Base-by-base conservation (phyloP, 2,329 filamentous ascomycete genomes). In the Pseudogymnoascus sp. region DNA sequence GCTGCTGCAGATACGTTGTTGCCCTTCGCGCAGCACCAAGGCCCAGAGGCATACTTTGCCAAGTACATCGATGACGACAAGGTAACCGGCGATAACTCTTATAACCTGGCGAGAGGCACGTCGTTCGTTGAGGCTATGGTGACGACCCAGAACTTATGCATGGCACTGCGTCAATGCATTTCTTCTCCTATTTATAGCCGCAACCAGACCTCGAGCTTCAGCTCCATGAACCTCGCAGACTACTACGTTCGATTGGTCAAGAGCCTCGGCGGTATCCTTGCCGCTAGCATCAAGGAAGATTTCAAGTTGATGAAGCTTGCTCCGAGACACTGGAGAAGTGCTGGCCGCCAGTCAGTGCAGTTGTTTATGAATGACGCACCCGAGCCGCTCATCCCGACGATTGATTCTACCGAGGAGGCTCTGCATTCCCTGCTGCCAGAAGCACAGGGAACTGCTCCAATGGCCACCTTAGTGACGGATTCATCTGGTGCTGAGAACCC, bases 271-370 rank as follows among this genome's bases (percentile, higher is more conserved):
- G 86, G 86, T 25, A 77, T 99, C 13, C 82, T 97, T 66, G 84
- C 89, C 42, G 87, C 88, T 60, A 89, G 91, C 63, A 81, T 96
- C n/a, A 88, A 87, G 74, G 93, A 99, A 74, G 90, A 95, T 66
- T 89, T 92, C 36, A 78, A 87, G 0, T 79, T 97, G 48, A 83
- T 89, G 66, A 86, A 84, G 59, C 80, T 84, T 60, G 87, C 96
- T 58, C 91, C 93, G 1, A 81, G 86, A 38, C 79, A 85, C 63
- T 90, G 87, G 87, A 70, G 69, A 62, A 63, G 65, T 60, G 64
- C 66, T 13, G 59, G 59, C 27, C 65, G 67, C 31, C 29, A 62
- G 4, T 29, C 42, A 2, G 35, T n/a, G 8, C 48, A 59, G 17
- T 21, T 25, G 31, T 39, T 31, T 12, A 39, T 25, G 42, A 33